Conservation (phyloP, 495 filamentous ascomycete species). For the Penicillium manginii region DNA sequence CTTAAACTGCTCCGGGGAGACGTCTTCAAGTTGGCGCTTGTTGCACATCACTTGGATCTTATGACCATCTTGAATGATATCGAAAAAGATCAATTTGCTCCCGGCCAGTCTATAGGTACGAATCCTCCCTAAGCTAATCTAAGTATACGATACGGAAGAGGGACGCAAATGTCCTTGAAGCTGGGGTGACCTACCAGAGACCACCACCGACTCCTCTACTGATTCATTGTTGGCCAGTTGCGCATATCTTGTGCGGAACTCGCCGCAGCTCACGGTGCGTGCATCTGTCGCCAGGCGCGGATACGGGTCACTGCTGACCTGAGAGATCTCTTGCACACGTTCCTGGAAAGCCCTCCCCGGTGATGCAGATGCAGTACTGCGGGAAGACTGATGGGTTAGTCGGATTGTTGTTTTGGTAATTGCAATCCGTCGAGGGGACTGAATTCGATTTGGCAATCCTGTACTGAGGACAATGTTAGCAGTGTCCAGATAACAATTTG, state of each 20-base stretch:
- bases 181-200: slow-evolving; percentile 48
- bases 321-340: slow-evolving; percentile 54
- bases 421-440: slow-evolving; percentile 8
- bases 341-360: slow-evolving; percentile 47
- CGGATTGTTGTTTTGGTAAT: not conserved
- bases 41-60: slow-evolving; percentile 76
- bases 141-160: slow-evolving; percentile 44
- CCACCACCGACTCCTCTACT: slow-evolving; percentile 47
- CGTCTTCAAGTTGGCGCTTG: slow-evolving; percentile 56
- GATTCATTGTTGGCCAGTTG: slow-evolving; percentile 47
- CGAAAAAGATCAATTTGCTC: slow-evolving; percentile 81
- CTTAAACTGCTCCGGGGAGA: slow-evolving; percentile 57
- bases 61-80: slow-evolving; percentile 70
- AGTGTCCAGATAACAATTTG: slow-evolving; percentile 10
- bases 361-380: slow-evolving; percentile 40
- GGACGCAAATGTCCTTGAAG: slow-evolving; percentile 16
- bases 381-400: slow-evolving; percentile 27
- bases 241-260: slow-evolving; percentile 44
- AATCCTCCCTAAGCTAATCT: slow-evolving; percentile 66
- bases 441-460: slow-evolving; percentile 24
- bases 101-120: slow-evolving; percentile 59
- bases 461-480: slow-evolving; percentile 34
- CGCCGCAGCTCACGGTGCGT: slow-evolving; percentile 38
- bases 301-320: slow-evolving; percentile 50
- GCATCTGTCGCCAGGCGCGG: slow-evolving; percentile 47